Evolutionary conservation across 2,329 filamentous ascomycete genomes (phyloP).

Genomic region (Phaeosphaeriaceae sp.): DNA sequence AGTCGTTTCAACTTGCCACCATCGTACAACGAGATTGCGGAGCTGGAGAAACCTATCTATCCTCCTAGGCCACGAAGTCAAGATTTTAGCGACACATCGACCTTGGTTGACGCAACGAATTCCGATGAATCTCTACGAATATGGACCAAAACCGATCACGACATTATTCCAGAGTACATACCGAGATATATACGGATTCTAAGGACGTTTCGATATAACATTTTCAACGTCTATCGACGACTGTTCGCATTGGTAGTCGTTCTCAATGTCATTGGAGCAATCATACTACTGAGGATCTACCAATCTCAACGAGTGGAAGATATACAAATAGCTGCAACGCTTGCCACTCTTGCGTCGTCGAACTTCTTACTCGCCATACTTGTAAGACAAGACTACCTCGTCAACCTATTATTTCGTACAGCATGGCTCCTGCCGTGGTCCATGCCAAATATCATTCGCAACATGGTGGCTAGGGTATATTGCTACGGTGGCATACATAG

Average conservation of each 20-base stretch:
- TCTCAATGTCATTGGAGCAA: constrained; percentile 42
- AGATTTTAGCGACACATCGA: constrained; percentile 9
- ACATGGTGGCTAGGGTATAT: constrained; percentile 37
- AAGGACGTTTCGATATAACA: constrained; percentile 23
- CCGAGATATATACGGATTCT: constrained; percentile 14
- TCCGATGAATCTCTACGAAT: neutral
- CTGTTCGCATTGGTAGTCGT: constrained; percentile 54
- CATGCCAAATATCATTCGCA: constrained; percentile 31
- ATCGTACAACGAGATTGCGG: constrained; percentile 11
- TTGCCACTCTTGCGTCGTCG: constrained; percentile 40
- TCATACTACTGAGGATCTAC: constrained; percentile 21
- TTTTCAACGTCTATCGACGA: constrained; percentile 48
- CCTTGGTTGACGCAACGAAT: neutral
- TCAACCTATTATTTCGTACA: constrained; percentile 39
- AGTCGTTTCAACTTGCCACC: constrained; percentile 12
- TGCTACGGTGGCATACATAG: constrained; percentile 46
- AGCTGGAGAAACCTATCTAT: constrained; percentile 26
- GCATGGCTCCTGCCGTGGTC: constrained; percentile 41
- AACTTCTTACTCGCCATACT: constrained; percentile 43
- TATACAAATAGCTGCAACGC: neutral
- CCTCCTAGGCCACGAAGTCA: neutral
- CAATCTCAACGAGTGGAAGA: constrained; percentile 5
- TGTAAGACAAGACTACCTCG: constrained; percentile 41
- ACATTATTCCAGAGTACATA: constrained; percentile 13
- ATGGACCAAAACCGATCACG: constrained; percentile 1